Base-by-base conservation (phyloP, 352 stramenopile species). In the Blastocystis sp. region DNA sequence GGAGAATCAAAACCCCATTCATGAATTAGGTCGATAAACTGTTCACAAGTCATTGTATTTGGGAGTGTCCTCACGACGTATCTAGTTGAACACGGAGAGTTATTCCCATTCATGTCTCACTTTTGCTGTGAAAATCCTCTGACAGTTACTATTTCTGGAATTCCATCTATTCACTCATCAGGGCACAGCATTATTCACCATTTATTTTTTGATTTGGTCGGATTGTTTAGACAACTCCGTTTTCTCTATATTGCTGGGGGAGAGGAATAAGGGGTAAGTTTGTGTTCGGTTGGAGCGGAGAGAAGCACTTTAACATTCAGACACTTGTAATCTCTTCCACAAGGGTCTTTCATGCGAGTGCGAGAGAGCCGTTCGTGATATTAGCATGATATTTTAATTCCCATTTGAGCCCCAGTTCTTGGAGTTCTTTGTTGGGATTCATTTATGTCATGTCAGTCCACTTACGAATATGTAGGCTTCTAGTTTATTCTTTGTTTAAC, bases 401-500 rank as follows among this genome's bases (percentile, higher is more conserved):
- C 26, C 73, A 68, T 39, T 43, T 84, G 73, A 66, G 55, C 26
- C 15, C 68, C 73, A 84, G 73, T 84, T 84, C 54, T 84, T 84
- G 73, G 29, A 23, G 73, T 45, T 66, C 73, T 47, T 39, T 34
- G 15, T 68, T 45, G 73, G 47, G 55, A 50, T 68, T 11, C 73
- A 84, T 84, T 84, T 84, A 84, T 84, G 26, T 68, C 53, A 84
- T 68, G 73, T 68, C 73, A 84, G 73, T 84, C 73, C 47, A 84
- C 73, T 84, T 66, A 84, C 73, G 43, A 29, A 84, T 34, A 84
- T 84, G 43, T 84, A 84, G 73, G 64, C 2, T 80, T 9, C 55
- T 63, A 64, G 68, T 23, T 80, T 64, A 50, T 47, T 47, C 13
- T 79, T 66, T 75, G 37, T 20, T 47, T 23, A 29, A 43, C 26